phyloP scores from a whole-genome alignment of 805 yeast species.

The Tetrapisispora iriomotensis region DNA sequence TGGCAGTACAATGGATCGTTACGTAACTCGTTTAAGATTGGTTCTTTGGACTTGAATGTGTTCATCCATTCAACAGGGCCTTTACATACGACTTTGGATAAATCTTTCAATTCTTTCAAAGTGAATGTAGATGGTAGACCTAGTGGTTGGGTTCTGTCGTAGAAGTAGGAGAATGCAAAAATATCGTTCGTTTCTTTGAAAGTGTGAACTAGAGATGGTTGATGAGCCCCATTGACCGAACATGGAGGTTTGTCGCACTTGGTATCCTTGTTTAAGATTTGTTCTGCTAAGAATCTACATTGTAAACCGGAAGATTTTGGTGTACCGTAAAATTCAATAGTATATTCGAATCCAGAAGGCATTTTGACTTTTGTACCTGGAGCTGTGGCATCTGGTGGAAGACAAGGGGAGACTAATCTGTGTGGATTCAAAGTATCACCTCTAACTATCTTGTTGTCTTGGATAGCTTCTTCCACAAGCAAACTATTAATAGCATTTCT shows the following conservation, averaged over 20 bases:
- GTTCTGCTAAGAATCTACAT: slow-evolving; percentile 79
- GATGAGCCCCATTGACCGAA: slow-evolving; percentile 94
- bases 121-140: slow-evolving; percentile 92
- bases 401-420: slow-evolving; percentile 68
- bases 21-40: slow-evolving; percentile 35
- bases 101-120: slow-evolving; percentile 68
- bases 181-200: slow-evolving; percentile 68
- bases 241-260: slow-evolving; percentile 73
- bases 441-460: slow-evolving; percentile 33
- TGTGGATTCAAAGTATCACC: slow-evolving; percentile 33
- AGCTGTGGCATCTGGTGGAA: slow-evolving; percentile 61
- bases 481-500: slow-evolving; percentile 67
- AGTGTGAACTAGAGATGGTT: slow-evolving; percentile 80
- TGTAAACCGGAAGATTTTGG: slow-evolving; percentile 57
- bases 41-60: neutral
- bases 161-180: slow-evolving; percentile 88
- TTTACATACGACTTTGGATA: slow-evolving; percentile 78
- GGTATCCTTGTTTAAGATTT: slow-evolving; percentile 71
- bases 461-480: slow-evolving; percentile 46
- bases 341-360: slow-evolving; percentile 37
- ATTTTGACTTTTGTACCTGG: slow-evolving; percentile 52
- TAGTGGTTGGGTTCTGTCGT: slow-evolving; percentile 86
- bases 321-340: slow-evolving; percentile 53
- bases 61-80: slow-evolving; percentile 69
- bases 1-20: slow-evolving; percentile 91